Evolutionary conservation across 129 eudicot species (phyloP), one percentile per base, ranked within the genome.

Genomic region (Dittrichia graveolens): DNA sequence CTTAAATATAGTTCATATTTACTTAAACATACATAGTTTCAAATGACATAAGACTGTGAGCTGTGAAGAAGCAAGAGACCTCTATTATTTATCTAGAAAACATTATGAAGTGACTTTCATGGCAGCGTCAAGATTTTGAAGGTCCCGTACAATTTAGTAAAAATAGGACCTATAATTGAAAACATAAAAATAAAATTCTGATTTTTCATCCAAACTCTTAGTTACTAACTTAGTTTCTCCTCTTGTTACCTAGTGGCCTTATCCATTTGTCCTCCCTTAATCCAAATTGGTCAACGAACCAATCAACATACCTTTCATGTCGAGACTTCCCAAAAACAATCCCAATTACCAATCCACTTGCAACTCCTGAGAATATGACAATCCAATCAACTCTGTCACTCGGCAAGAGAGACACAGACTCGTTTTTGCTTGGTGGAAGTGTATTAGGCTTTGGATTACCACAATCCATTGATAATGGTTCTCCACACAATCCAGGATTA

Each of bases 311-410:
- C 50, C 53, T 42, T 40, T 19, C 48, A n/a, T 40, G 38, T 8
- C 50, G 2, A 38, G 12, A 24, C 18, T 46, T 44, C 10, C 74
- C 74, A 6, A 63, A 3, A 12, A 53, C 24, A 24, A 67, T 15
- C 0, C 77, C 77, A 2, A 52, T 31, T 2, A 53, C 13, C 63
- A 63, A 52, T 15, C 84, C 80, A 53, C 77, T 52, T 41, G 69
- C 77, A 5, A 52, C 18, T 24, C 73, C 67, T 1, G 37, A 10
- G 11, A 69, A 7, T 56, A 69, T 35, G 5, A 70, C 47, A 0
- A 67, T 54, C 76, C 73, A 80, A 15, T 49, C 68, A 41, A 67
- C 3, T 13, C 9, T 24, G 7, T 54, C 83, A 54, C 48, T 34
- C 7, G 63, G 57, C 52, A 38, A 34, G 16, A 65, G 53, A 13